Percentiles rank a stretch among this genome's conserved stretches.
These are phyloP conservation scores for Ogataea corticis DNA, from an alignment of 805 yeast genomes.

Conservation along the genomic window DNA sequence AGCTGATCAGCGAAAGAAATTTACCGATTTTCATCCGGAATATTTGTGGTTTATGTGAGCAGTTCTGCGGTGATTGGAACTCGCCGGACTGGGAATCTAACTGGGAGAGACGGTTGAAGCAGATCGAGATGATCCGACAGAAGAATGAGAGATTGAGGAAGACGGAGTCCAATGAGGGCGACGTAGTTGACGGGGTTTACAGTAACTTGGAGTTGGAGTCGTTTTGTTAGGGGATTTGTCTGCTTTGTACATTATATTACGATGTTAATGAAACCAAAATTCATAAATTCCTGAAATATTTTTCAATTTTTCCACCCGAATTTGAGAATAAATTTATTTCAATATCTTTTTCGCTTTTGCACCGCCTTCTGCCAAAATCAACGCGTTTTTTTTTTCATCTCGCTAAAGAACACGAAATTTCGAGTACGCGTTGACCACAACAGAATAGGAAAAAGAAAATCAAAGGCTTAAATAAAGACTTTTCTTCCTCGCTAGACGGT, in stretches of 20 bases:
- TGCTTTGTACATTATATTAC: too few species aligned
- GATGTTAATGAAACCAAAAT: too few species aligned
- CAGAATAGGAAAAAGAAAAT: conserved; percentile 1
- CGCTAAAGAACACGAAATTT: conserved; percentile 6
- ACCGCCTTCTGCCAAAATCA: neutral
- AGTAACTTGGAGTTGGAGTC: conserved; percentile 34
- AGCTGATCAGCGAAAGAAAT: conserved; percentile 60
- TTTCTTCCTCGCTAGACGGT: too few species aligned
- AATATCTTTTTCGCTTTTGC: neutral
- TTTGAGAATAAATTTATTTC: neutral
- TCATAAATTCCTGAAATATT: too few species aligned
- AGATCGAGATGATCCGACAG: conserved; percentile 37
- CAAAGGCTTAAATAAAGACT: neutral
- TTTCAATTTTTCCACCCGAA: too few species aligned
- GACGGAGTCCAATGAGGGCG: too few species aligned
- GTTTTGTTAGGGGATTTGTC: too few species aligned
- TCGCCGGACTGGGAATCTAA: conserved; percentile 56
- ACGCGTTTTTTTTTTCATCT: neutral
- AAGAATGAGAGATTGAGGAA: conserved; percentile 11
- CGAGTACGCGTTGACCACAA: conserved; percentile 5
- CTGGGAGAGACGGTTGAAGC: conserved; percentile 69
- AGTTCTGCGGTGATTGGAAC: conserved; percentile 78
- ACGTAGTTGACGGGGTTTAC: conserved; percentile 26
- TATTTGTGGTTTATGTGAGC: conserved; percentile 62
- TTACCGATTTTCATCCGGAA: conserved; percentile 68